Percentiles rank a stretch among this genome's conserved stretches.
phyloP scores from a whole-genome alignment of 169 alveolate species.

The Plasmodium gaboni region DNA sequence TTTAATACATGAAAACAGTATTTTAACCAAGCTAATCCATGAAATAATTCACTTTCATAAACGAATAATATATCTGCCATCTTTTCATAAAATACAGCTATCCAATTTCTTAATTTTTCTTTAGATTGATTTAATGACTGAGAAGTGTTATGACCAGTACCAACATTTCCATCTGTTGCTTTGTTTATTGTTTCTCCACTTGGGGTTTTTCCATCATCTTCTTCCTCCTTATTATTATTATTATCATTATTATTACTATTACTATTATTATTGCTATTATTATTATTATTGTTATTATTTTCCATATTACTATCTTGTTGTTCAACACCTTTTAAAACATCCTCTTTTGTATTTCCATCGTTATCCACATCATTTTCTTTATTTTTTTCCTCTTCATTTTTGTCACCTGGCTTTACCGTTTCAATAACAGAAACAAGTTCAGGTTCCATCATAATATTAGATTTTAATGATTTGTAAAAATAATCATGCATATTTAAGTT shows the following conservation, averaged over 20 bases:
- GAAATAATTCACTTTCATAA: conserved; percentile 94
- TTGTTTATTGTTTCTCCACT: conserved; percentile 9
- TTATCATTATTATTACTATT: not conserved
- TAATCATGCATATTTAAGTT: conserved; percentile 87
- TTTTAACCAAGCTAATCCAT: conserved; percentile 92
- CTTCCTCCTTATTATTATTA: not conserved
- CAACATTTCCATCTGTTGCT: conserved; percentile 41
- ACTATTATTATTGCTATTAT: not conserved
- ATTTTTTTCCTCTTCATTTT: not conserved
- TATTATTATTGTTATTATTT: not conserved
- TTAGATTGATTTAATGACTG: conserved; percentile 79
- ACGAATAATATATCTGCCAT: conserved; percentile 93
- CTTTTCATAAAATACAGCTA: conserved; percentile 92
- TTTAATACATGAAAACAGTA: conserved; percentile 88
- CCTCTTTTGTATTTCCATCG: not conserved
- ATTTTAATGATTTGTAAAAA: conserved; percentile 64
- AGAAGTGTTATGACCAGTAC: conserved; percentile 46
- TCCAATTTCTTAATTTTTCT: conserved; percentile 89
- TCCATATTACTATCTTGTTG: not conserved
- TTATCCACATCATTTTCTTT: not conserved
- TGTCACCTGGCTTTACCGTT: not conserved
- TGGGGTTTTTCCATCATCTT: not conserved
- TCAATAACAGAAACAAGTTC: conserved; percentile 17
- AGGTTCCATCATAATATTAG: conserved; percentile 15
- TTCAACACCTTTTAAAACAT: not conserved